Evolutionary conservation across 306 rosid species (phyloP).

Genomic region (Delonix regia): DNA sequence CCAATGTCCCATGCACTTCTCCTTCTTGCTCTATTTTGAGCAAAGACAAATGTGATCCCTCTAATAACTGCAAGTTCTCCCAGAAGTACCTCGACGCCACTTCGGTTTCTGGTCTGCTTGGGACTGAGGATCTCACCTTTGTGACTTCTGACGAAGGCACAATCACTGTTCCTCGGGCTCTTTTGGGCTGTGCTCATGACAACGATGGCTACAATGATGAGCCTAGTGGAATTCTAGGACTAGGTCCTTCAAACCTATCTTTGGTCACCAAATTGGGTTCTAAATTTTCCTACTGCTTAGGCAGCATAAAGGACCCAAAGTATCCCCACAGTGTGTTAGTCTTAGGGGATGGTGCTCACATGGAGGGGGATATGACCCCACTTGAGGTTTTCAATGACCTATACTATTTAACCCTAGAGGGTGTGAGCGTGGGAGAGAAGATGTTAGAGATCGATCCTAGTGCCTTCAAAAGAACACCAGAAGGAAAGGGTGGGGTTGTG

Average conservation of each 20-base stretch:
- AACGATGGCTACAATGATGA: neutral
- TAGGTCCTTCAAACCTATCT: conserved; percentile 20
- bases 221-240: conserved; percentile 32
- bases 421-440: conserved; percentile 27
- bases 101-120: neutral
- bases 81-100: neutral
- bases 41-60: neutral
- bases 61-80: neutral
- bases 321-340: conserved; percentile 28
- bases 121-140: neutral
- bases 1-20: neutral
- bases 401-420: conserved; percentile 18
- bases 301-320: conserved; percentile 20
- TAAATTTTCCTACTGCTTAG: conserved; percentile 36
- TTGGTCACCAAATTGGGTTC: conserved; percentile 5
- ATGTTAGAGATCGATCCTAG: conserved; percentile 1
- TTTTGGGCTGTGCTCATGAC: conserved; percentile 21
- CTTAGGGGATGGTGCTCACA: conserved; percentile 22
- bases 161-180: neutral
- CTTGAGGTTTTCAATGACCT: neutral
- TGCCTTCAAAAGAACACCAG: neutral
- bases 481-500: conserved; percentile 29
- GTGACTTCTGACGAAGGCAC: conserved; percentile 25
- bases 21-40: neutral
- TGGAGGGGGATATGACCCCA: conserved; percentile 24